Percentiles rank a stretch among this genome's conserved stretches.
Evolutionary conservation across 805 yeast genomes (phyloP).

Genomic region (Starmerella floricola): DNA sequence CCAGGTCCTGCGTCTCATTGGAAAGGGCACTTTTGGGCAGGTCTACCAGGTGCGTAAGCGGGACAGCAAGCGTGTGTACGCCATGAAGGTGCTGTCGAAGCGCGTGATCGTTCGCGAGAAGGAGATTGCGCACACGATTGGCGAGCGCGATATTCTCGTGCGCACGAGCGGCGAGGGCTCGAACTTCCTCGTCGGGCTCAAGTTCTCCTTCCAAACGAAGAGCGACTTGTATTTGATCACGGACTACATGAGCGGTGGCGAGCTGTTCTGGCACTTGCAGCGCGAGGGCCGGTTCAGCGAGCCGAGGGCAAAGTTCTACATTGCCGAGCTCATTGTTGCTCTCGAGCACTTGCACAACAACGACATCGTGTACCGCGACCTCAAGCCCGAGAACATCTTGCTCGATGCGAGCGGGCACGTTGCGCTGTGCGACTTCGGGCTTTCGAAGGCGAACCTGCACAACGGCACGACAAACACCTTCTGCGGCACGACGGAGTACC

Average conservation of each 20-base stretch:
- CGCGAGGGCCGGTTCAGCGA: conserved; percentile 90
- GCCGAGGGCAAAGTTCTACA: conserved; percentile 90
- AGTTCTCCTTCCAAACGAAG: conserved; percentile 93
- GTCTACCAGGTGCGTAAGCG: conserved; percentile 89
- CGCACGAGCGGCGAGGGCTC: conserved; percentile 80
- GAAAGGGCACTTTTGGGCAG: conserved; percentile 96
- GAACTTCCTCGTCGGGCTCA: conserved; percentile 90
- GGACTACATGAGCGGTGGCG: conserved; percentile 98
- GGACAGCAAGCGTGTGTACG: conserved; percentile 84
- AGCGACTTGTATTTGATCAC: conserved; percentile 85
- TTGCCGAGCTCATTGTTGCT: conserved; percentile 89
- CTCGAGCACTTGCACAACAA: conserved; percentile 90
- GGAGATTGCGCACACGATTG: conserved; percentile 96
- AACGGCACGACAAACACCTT: conserved; percentile 83
- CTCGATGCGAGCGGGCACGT: conserved; percentile 95
- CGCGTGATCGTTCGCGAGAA: conserved; percentile 92
- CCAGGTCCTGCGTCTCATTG: conserved; percentile 77
- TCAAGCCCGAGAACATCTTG: conserved; percentile 92
- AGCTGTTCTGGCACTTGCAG: conserved; percentile 91
- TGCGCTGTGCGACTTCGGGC: conserved; percentile 93
- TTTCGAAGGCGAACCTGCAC: conserved; percentile 82
- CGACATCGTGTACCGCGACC: conserved; percentile 90
- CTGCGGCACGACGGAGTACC: conserved; percentile 96
- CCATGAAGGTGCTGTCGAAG: conserved; percentile 93
- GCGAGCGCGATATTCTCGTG: conserved; percentile 88